Base-by-base conservation (phyloP, 257 asterid species). In the Salvia splendens region DNA sequence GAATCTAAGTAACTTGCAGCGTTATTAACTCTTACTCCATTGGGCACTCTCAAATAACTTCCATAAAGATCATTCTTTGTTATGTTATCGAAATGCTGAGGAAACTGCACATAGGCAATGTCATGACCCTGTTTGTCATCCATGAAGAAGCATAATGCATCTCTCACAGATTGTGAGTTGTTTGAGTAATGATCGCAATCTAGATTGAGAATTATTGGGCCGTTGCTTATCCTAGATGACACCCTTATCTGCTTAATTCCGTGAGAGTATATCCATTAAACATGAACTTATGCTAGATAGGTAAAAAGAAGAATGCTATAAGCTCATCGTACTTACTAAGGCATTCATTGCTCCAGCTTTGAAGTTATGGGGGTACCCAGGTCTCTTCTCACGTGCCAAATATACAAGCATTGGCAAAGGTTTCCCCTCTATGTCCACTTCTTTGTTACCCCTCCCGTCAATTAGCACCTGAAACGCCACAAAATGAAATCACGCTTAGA, bases 311-410 rank as follows among this genome's bases (percentile, higher is more conserved):
- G 3, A 10, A 14, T 43, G 4, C 15, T 12, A 55, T 55, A 12
- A 30, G 11, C 41, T 5, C 20, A 33, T 56, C 32, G 5, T 45
- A 43, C 68, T 64, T 49, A 64, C 70, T 11, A 64, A 64, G 16
- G 70, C 70, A 49, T 64, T 64, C 70, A 64, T 48, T 20, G 70
- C 70, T 49, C 70, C 60, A 2, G 70, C 70, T 64, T 64, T 64
- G 2, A 64, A 64, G 60, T 64, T 64, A 17, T 64, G 70, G 4
- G 43, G 60, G 20, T 64, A 49, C 1, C 36, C 60, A 0, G 48
- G 70, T 11, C 70, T 33, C 48, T 64, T 64, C 47, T 64, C 70
- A 8, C 70, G 59, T 8, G 70, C 70, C 60, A 64, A 49, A 49
- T 64, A 64, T 5, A 64, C 60, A 20, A 64, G 60, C 0, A 49